Evolutionary conservation across 768 basidiomycete genomes (phyloP), one percentile per base, ranked within the genome.

Genomic region (Termitomyces sp.): DNA sequence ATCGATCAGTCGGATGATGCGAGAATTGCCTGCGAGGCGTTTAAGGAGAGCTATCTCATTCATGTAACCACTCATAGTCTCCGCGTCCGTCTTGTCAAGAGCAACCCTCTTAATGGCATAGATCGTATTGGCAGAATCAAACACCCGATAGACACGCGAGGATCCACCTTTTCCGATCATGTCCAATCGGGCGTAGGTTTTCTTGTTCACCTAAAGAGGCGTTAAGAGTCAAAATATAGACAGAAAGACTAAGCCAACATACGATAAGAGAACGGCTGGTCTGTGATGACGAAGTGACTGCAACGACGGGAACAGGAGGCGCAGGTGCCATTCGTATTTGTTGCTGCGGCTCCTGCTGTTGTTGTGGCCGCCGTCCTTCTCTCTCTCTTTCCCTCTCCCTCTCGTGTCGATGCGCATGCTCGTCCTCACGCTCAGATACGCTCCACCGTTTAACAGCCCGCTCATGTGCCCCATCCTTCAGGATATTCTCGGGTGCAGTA

Each of bases 41-140:
- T 93, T 93, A 37, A 99, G 80, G 49, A 99, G 76, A 12, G 88
- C 85, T 58, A 98, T 98, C 78, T 99, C 96, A 70, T 98, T 98
- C 84, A 93, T 90, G 72, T 96, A 99, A 14, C 93, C 89, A 59
- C 80, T 85, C 76, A 96, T 88, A 20, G 93, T 92, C 62, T 97
- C 95, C 3, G 84, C 71, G 63, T 98, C 96, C 6, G 89, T 89
- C 68, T 88, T 88, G 70, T 96, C 93, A 22, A 98, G 78, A 16
- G 90, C 84, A 37, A 98, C 95, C 55, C 90, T 87, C 71, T 99
- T 99, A 69, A 99, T 82, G 10, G 96, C 96, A 66, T 84, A 93
- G 36, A 98, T 79, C 66, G 91, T 87, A 61, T 78, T 90, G 46
- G 81, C 76, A 40, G 81, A 76, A 68, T 84, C 90, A 68, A 98